A percentile compares a stretch with the other conserved stretches of the same genome.
Conservation (phyloP, 2,329 filamentous ascomycete species). For the Aspergillus arachidicola region DNA sequence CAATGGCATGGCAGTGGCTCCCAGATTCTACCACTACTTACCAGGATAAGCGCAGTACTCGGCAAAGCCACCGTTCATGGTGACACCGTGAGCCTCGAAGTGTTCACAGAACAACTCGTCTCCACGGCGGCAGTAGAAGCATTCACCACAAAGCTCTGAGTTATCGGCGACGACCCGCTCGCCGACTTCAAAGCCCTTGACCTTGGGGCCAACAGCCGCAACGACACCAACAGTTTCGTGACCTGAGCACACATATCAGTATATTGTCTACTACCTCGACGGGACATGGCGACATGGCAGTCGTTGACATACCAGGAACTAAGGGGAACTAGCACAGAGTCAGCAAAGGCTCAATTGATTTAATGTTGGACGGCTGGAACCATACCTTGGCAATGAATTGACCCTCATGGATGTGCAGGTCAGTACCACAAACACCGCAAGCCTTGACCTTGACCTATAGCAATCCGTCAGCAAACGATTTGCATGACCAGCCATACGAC, state of each 20-base stretch:
- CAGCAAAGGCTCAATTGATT: constrained; percentile 1
- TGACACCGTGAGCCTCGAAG: constrained; percentile 63
- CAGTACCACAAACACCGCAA: constrained; percentile 64
- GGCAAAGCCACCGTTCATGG: constrained; percentile 70
- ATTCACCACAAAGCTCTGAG: constrained; percentile 67
- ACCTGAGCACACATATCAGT: constrained; percentile 39
- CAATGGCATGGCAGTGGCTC: not conserved
- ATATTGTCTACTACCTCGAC: not conserved
- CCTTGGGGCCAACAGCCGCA: constrained; percentile 60
- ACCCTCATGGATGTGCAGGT: constrained; percentile 61
- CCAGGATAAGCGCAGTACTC: constrained; percentile 64
- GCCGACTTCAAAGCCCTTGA: constrained; percentile 62
- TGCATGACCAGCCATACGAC: not conserved
- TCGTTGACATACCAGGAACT: constrained; percentile 50
- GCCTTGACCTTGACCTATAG: constrained; percentile 66
- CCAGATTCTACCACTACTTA: constrained; percentile 17
- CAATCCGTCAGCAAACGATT: not conserved
- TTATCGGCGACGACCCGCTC: constrained; percentile 63
- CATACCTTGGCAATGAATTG: constrained; percentile 63
- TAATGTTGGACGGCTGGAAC: not conserved
- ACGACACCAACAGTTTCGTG: constrained; percentile 70
- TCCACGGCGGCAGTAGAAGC: constrained; percentile 73
- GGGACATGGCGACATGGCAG: constrained; percentile 5
- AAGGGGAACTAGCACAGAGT: constrained; percentile 57
- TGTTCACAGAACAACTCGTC: constrained; percentile 70